phyloP scores from a whole-genome alignment of 148 eudicot genomes.

The Cornus florida region DNA sequence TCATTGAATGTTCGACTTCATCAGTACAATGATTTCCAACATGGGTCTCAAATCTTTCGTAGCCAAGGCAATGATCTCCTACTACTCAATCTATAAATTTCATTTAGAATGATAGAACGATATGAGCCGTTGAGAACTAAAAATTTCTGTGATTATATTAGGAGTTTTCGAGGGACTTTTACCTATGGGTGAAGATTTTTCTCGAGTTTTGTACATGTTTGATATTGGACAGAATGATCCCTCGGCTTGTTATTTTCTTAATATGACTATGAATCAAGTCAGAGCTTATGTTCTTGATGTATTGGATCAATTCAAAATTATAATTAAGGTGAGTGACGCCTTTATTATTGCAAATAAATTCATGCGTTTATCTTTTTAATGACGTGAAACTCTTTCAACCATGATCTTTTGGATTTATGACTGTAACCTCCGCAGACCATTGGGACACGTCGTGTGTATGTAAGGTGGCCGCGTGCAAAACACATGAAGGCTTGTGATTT shows the following conservation, averaged over 20 bases:
- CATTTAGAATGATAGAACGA: no score
- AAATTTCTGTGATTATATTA: neutral
- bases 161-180: slow-evolving; percentile 51
- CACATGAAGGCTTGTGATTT: no score
- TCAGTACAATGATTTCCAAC: slow-evolving; percentile 70
- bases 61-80: slow-evolving; percentile 35
- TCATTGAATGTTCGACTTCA: slow-evolving; percentile 66
- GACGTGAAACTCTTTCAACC: no score
- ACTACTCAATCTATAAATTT: neutral
- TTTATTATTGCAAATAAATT: no score
- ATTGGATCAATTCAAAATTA: slow-evolving; percentile 49
- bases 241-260: slow-evolving; percentile 56
- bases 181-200: slow-evolving; percentile 57
- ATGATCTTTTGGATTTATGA: no score
- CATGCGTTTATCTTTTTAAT: no score
- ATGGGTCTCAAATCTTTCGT: slow-evolving; percentile 69
- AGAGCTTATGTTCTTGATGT: slow-evolving; percentile 62
- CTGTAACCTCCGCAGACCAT: no score
- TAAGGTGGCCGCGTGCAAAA: no score
- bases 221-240: slow-evolving; percentile 95
- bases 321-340: slow-evolving; percentile 48
- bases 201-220: slow-evolving; percentile 68
- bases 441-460: no score
- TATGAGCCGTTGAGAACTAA: no score
- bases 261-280: slow-evolving; percentile 70